Conservation (phyloP, 768 basidiomycete genomes). For the Pleurotus eryngii region DNA sequence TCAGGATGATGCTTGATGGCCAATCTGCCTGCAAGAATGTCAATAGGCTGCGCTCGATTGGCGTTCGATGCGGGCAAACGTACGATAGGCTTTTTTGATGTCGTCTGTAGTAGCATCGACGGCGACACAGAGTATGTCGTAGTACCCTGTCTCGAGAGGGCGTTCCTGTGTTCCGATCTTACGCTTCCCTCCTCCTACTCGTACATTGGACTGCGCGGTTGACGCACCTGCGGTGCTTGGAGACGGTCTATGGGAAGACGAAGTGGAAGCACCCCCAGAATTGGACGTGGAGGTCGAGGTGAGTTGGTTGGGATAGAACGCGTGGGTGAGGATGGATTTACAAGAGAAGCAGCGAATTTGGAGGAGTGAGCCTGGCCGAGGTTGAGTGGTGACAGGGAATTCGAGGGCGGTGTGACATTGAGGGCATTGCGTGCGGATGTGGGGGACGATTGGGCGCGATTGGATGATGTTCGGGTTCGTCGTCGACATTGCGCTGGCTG, state of each 20-base stretch:
- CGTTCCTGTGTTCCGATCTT: slow-evolving; percentile 88
- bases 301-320: slow-evolving; percentile 66
- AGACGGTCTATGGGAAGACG: slow-evolving; percentile 17
- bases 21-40: slow-evolving; percentile 51
- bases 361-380: slow-evolving; percentile 55
- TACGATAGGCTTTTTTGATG: slow-evolving; percentile 89
- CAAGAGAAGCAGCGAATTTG: slow-evolving; percentile 73
- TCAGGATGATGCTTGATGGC: slow-evolving; percentile 92
- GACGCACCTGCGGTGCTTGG: slow-evolving; percentile 18
- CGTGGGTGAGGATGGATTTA: slow-evolving; percentile 53
- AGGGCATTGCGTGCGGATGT: slow-evolving; percentile 61
- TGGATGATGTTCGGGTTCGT: background rate
- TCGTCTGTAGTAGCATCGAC: slow-evolving; percentile 78
- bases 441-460: slow-evolving; percentile 65
- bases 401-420: slow-evolving; percentile 56
- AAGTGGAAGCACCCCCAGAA: slow-evolving; percentile 5
- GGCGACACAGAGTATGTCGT: slow-evolving; percentile 77
- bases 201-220: slow-evolving; percentile 11
- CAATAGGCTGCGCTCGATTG: background rate
- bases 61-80: slow-evolving; percentile 19
- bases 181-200: slow-evolving; percentile 44
- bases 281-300: slow-evolving; percentile 20
- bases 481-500: background rate
- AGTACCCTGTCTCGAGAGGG: slow-evolving; percentile 88
- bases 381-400: slow-evolving; percentile 57